These are phyloP conservation scores for Aspergillus wentii DNA, from an alignment of 495 filamentous ascomycete species.

Conservation along the genomic window DNA sequence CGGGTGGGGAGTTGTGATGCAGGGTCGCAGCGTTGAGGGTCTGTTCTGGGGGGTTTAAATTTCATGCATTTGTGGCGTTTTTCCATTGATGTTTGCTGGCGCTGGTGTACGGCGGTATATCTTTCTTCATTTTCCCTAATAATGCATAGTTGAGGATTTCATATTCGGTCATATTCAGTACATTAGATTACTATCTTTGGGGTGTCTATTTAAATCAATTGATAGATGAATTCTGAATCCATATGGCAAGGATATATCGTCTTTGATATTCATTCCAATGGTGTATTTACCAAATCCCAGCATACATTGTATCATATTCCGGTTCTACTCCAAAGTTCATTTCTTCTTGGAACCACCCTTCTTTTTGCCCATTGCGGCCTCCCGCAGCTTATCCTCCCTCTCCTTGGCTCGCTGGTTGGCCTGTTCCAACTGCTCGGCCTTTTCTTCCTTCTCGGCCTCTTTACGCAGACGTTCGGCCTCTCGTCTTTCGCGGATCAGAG, in stretches of 20 bases:
- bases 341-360: conserved; percentile 36
- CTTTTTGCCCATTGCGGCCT: conserved; percentile 31
- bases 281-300: too few relatives aligned
- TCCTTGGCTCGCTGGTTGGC: too few relatives aligned
- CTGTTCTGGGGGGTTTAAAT: conserved; percentile 44
- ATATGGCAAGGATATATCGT: too few relatives aligned
- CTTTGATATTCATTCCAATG: too few relatives aligned
- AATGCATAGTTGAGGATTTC: too few relatives aligned
- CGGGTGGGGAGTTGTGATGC: conserved; percentile 43
- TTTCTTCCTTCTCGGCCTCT: conserved; percentile 76
- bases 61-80: background rate
- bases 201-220: too few relatives aligned
- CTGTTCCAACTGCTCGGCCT: conserved; percentile 53
- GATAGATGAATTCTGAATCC: too few relatives aligned
- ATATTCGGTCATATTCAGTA: too few relatives aligned
- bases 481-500: conserved; percentile 74
- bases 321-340: too few relatives aligned
- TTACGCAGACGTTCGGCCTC: conserved; percentile 79
- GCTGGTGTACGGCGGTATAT: conserved; percentile 18
- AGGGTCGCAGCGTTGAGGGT: conserved; percentile 36
- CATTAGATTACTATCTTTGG: too few relatives aligned
- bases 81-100: conserved; percentile 4
- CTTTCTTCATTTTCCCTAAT: too few relatives aligned
- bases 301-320: too few relatives aligned
- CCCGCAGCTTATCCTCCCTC: conserved; percentile 29